A percentile compares a stretch with the other conserved stretches of the same genome.
These are phyloP conservation scores for Acmispon strigosus DNA, from an alignment of 306 rosid species.

Conservation along the genomic window DNA sequence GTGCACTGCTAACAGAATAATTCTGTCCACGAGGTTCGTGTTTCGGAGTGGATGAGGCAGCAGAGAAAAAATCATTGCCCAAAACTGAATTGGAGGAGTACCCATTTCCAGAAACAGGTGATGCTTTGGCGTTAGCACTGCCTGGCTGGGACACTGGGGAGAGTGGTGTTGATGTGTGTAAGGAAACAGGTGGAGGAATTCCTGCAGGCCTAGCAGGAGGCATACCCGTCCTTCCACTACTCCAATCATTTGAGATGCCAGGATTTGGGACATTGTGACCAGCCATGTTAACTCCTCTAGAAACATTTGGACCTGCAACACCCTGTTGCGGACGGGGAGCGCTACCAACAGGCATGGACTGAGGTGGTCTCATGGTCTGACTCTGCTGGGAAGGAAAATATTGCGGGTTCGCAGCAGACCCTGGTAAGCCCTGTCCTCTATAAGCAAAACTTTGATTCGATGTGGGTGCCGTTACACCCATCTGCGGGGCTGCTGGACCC, in stretches of 20 bases:
- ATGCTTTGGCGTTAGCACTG: slow-evolving; percentile 37
- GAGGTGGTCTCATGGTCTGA: slow-evolving; percentile 59
- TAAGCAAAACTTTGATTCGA: slow-evolving; percentile 59
- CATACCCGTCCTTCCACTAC: slow-evolving; percentile 42
- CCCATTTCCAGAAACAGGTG: slow-evolving; percentile 72
- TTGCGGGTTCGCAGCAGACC: slow-evolving; percentile 43
- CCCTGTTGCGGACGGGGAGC: slow-evolving; percentile 51
- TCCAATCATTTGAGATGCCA: slow-evolving; percentile 56
- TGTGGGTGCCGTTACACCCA: slow-evolving; percentile 40
- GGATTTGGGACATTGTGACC: slow-evolving; percentile 48
- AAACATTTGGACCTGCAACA: slow-evolving; percentile 31
- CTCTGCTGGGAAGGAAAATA: slow-evolving; percentile 53
- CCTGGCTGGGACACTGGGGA: slow-evolving; percentile 47
- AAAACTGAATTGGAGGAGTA: slow-evolving; percentile 40
- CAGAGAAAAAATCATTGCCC: slow-evolving; percentile 51
- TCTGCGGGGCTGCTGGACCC: background rate
- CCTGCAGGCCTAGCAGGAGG: slow-evolving; percentile 62
- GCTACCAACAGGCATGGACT: slow-evolving; percentile 37
- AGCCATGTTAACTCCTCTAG: slow-evolving; percentile 32
- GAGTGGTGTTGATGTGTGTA: slow-evolving; percentile 26
- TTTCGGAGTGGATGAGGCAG: slow-evolving; percentile 37
- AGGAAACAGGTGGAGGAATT: slow-evolving; percentile 37
- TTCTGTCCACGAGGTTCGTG: slow-evolving; percentile 45
- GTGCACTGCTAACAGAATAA: slow-evolving; percentile 40
- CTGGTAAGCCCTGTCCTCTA: slow-evolving; percentile 60